These are phyloP conservation scores for Artemisia argyi DNA, from an alignment of 129 eudicot species.

Conservation along the genomic window DNA sequence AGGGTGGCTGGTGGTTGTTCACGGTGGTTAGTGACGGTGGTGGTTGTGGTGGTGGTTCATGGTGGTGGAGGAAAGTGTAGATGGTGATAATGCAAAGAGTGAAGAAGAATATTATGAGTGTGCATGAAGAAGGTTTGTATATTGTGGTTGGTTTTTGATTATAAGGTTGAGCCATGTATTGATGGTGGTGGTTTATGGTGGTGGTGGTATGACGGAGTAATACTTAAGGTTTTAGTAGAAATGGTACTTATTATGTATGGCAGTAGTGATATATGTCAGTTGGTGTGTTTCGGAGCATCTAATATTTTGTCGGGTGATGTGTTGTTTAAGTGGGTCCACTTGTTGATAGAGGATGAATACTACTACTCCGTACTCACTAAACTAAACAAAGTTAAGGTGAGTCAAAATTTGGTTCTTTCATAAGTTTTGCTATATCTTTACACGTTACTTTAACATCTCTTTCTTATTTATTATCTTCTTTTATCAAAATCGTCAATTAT, in stretches of 20 bases:
- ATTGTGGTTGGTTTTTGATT: slow-evolving; percentile 21
- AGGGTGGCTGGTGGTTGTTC: slow-evolving; percentile 22
- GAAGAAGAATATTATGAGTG: slow-evolving; percentile 45
- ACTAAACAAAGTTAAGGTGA: background rate
- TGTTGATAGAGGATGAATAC: background rate
- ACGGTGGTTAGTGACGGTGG: background rate
- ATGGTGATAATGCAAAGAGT: slow-evolving; percentile 37
- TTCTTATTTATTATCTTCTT: no score
- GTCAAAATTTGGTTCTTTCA: no score
- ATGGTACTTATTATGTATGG: background rate
- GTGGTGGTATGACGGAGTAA: slow-evolving; percentile 1
- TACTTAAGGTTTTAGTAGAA: background rate
- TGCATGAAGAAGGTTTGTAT: slow-evolving; percentile 35
- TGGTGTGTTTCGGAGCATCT: slow-evolving; percentile 11
- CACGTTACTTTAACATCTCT: no score
- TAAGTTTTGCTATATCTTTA: no score
- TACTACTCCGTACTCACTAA: background rate
- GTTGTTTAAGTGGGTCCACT: slow-evolving; percentile 24
- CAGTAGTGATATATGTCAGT: background rate
- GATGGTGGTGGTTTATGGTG: background rate
- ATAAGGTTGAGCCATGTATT: slow-evolving; percentile 22
- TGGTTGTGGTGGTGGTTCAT: background rate
- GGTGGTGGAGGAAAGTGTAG: slow-evolving; percentile 36
- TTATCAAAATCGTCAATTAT: background rate
- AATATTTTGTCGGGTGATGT: slow-evolving; percentile 33